Percentiles rank a stretch among this genome's conserved stretches.
Conservation (phyloP, 768 basidiomycete species). For the Naganishia randhawae region DNA sequence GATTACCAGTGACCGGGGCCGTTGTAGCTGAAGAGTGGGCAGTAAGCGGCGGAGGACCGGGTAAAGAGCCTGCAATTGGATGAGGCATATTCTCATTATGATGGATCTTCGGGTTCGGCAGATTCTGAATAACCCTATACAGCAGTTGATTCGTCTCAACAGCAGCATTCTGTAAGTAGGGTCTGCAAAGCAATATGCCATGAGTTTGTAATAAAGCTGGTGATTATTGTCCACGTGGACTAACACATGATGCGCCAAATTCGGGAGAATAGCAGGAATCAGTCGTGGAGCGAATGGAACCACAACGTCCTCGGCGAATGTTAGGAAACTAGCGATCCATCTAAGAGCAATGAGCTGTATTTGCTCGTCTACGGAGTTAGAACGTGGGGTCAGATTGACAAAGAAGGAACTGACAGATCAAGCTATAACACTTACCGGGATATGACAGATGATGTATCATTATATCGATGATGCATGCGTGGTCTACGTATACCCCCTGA, state of each 20-base stretch:
- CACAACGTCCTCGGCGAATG: constrained; percentile 84
- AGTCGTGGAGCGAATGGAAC: constrained; percentile 90
- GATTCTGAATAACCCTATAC: constrained; percentile 74
- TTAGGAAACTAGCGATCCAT: constrained; percentile 88
- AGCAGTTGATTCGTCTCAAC: constrained; percentile 80
- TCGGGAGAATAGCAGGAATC: constrained; percentile 86
- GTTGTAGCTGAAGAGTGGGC: constrained; percentile 28
- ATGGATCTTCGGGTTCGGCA: constrained; percentile 61
- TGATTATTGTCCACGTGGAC: constrained; percentile 31
- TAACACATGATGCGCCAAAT: constrained; percentile 79
- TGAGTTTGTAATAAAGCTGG: background rate
- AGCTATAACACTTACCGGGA: constrained; percentile 58
- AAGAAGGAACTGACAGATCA: background rate
- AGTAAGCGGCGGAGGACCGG: constrained; percentile 34
- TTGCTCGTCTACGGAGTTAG: constrained; percentile 68
- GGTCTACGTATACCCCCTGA: constrained; percentile 87
- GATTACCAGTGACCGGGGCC: constrained; percentile 26
- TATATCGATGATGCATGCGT: constrained; percentile 87
- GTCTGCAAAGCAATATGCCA: constrained; percentile 34
- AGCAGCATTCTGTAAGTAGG: constrained; percentile 82
- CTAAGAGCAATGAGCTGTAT: constrained; percentile 89
- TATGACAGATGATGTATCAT: constrained; percentile 78
- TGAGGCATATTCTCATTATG: background rate
- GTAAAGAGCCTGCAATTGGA: constrained; percentile 25
- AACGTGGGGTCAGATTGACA: background rate